These are phyloP conservation scores for Sclerospora graminicola DNA, from an alignment of 352 stramenopile genomes.

Conservation along the genomic window DNA sequence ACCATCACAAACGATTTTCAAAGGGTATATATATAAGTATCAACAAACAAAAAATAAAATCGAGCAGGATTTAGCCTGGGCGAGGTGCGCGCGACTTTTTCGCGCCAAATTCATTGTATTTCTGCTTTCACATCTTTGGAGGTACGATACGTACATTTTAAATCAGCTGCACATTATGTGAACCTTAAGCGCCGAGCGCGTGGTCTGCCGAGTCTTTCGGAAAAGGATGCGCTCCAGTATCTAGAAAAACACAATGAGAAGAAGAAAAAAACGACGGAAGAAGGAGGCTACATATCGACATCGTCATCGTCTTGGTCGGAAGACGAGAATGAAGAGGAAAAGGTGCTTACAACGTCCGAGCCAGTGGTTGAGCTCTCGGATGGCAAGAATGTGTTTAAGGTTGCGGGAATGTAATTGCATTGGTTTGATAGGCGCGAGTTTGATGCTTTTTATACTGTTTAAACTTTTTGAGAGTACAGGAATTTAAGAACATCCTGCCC, in stretches of 20 bases:
- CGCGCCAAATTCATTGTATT: no score
- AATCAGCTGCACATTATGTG: slow-evolving; percentile 65
- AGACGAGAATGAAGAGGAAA: slow-evolving; percentile 39
- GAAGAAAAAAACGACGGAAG: slow-evolving; percentile 17
- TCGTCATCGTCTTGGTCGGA: slow-evolving; percentile 35
- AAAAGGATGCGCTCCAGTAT: slow-evolving; percentile 25
- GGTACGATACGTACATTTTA: slow-evolving; percentile 81
- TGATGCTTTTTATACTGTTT: neutral
- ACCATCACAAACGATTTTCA: no score
- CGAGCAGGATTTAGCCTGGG: no score
- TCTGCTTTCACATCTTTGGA: slow-evolving; percentile 54
- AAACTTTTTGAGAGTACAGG: slow-evolving; percentile 7
- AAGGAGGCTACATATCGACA: slow-evolving; percentile 17
- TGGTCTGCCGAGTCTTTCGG: slow-evolving; percentile 31
- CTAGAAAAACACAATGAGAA: slow-evolving; percentile 13
- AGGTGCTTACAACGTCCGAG: slow-evolving; percentile 36
- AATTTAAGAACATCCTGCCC: slow-evolving; percentile 66
- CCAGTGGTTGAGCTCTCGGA: slow-evolving; percentile 77
- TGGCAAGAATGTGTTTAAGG: slow-evolving; percentile 64
- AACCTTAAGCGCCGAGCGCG: slow-evolving; percentile 74
- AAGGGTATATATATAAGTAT: no score
- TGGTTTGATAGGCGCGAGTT: neutral
- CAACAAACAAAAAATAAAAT: no score
- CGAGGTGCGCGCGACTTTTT: no score
- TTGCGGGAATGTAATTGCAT: slow-evolving; percentile 4